Base-by-base conservation (phyloP, 805 yeast species). In the Saturnispora gosingensis region DNA sequence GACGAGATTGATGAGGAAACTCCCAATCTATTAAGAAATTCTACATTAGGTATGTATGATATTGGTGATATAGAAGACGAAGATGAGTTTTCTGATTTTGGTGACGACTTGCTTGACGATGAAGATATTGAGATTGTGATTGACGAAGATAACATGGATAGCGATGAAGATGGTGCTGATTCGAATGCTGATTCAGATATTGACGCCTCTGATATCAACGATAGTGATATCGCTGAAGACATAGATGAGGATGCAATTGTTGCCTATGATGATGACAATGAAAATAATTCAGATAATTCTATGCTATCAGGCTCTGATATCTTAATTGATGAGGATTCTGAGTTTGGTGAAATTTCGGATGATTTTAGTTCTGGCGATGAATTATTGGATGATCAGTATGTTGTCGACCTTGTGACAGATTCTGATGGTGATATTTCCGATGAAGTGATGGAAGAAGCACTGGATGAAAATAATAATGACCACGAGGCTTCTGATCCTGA, bases 11-110 rank as follows among this genome's bases (percentile, higher is more conserved):
- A 75, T 30, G 95, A 85, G 49, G 91, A 88, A 49, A 79, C 89
- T 0, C 89, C 95, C 0, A 90, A 90, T 63, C 71, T 90, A 61
- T 81, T 91, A 66, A 73, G 84, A 39, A 90, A 93, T 63, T 90
- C 97, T 0, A 87, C 97, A 0, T 72, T 91, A 40, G 97, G 97
- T 1, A 90, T 91, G 95, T 91, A 85, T 63, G 97, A 91, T 59
- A 82, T 86, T 39, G 86, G 76, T 34, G 93, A 67, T 49, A 56
- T 65, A 39, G 70, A 67, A 36, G 63, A 56, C 22, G 59, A 56
- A 45, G 61, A 58, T 13, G 67, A 57, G 18, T 38, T 15, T 34
- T 50, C 46, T 49, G 59, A 48, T 34, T 39, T 39, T 32, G 54
- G 61, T n/a, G 70, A 51, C 28, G 54, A 43, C 61, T 53, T 55